Evolutionary conservation across 2,329 filamentous ascomycete species (phyloP).

Genomic region (Neofusicoccum cordaticola): DNA sequence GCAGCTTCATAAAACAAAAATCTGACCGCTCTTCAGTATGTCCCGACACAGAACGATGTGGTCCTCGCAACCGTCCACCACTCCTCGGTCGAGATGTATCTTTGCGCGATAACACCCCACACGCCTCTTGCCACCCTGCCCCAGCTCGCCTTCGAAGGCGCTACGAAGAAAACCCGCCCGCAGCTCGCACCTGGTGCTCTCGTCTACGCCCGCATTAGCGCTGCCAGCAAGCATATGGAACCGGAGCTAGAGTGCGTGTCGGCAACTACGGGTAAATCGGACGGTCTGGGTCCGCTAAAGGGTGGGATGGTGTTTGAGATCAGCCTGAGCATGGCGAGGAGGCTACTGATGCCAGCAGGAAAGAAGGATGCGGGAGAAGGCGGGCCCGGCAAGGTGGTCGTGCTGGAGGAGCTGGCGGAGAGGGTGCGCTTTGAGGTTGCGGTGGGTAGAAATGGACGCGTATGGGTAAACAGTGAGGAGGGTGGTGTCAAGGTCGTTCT

Average conservation of each 20-base stretch:
- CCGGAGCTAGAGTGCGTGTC: slow-evolving; percentile 84
- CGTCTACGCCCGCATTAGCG: slow-evolving; percentile 82
- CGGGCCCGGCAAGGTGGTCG: slow-evolving; percentile 47
- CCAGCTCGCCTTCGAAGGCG: slow-evolving; percentile 88
- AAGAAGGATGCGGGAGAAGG: slow-evolving; percentile 50
- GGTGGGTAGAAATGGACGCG: slow-evolving; percentile 84
- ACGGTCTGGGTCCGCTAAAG: slow-evolving; percentile 78
- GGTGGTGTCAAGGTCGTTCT: slow-evolving; percentile 69
- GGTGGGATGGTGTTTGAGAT: slow-evolving; percentile 85
- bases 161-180: slow-evolving; percentile 87
- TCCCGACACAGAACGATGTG: slow-evolving; percentile 75
- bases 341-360: slow-evolving; percentile 60
- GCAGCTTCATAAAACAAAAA: background rate
- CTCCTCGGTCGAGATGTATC: slow-evolving; percentile 72
- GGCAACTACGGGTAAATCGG: slow-evolving; percentile 78
- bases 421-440: slow-evolving; percentile 90
- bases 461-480: slow-evolving; percentile 77
- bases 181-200: slow-evolving; percentile 70
- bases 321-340: slow-evolving; percentile 75
- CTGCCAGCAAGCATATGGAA: slow-evolving; percentile 55
- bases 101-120: slow-evolving; percentile 69
- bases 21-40: slow-evolving; percentile 58
- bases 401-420: slow-evolving; percentile 78
- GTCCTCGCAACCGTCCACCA: slow-evolving; percentile 84
- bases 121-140: slow-evolving; percentile 67